These are phyloP conservation scores for Ogataea naganishii DNA, from an alignment of 805 yeast species.

Conservation along the genomic window DNA sequence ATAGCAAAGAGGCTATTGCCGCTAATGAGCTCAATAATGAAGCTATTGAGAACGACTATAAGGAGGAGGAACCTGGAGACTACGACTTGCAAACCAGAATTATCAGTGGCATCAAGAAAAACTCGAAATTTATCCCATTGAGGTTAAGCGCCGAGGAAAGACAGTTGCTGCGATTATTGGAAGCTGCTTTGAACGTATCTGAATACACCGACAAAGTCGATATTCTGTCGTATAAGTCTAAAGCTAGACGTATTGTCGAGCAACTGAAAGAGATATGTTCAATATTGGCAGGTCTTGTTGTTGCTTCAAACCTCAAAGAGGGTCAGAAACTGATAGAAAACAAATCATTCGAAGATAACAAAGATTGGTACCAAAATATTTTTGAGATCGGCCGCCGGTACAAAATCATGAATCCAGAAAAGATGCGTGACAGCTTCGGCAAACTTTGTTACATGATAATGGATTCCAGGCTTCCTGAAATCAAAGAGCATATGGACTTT, in stretches of 20 bases:
- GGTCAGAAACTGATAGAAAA: slow-evolving; percentile 60
- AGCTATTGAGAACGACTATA: slow-evolving; percentile 10
- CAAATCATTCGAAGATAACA: slow-evolving; percentile 60
- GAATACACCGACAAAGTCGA: slow-evolving; percentile 79
- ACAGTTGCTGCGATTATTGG: slow-evolving; percentile 54
- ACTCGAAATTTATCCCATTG: slow-evolving; percentile 55
- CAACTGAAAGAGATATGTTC: slow-evolving; percentile 74
- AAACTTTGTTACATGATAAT: slow-evolving; percentile 76
- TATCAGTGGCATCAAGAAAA: slow-evolving; percentile 30
- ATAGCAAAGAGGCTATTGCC: slow-evolving; percentile 7
- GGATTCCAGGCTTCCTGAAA: slow-evolving; percentile 73
- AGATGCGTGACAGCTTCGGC: slow-evolving; percentile 72
- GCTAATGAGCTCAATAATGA: slow-evolving; percentile 10
- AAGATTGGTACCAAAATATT: slow-evolving; percentile 61
- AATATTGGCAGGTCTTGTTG: slow-evolving; percentile 68
- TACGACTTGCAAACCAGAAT: slow-evolving; percentile 10
- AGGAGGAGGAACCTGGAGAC: slow-evolving; percentile 8
- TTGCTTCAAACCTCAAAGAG: slow-evolving; percentile 64
- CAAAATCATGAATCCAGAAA: slow-evolving; percentile 78
- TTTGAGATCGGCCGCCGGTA: slow-evolving; percentile 77
- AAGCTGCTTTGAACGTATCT: slow-evolving; percentile 70
- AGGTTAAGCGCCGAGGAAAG: slow-evolving; percentile 63
- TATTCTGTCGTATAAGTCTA: slow-evolving; percentile 55
- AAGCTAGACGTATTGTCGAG: slow-evolving; percentile 60
- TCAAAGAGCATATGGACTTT: slow-evolving; percentile 63